These are phyloP conservation scores for Gossypium davidsonii DNA, from an alignment of 441 rosid genomes.

Conservation along the genomic window DNA sequence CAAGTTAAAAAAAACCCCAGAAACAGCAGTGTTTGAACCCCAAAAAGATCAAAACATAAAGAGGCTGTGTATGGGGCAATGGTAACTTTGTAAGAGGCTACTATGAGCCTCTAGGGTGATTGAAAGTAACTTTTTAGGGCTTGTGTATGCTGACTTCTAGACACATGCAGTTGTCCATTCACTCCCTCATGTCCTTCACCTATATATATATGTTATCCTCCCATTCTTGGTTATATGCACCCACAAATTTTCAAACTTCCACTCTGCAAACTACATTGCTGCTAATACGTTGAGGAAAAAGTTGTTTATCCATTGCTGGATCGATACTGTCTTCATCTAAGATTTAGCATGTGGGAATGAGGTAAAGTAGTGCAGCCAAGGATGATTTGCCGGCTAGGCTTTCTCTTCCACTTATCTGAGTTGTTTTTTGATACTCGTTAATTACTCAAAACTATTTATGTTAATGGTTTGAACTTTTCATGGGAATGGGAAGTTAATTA, in stretches of 20 bases:
- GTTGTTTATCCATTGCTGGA: not conserved
- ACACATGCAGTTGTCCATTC: not conserved
- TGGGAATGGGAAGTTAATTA: not conserved
- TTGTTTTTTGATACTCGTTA: not conserved
- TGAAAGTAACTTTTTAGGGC: not conserved
- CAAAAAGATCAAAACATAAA: not conserved
- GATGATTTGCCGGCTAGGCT: constrained; percentile 41
- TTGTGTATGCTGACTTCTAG: constrained; percentile 3
- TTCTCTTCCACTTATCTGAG: not conserved
- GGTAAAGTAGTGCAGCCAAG: constrained; percentile 37
- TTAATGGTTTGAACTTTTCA: not conserved
- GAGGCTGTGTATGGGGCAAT: not conserved
- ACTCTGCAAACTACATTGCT: not conserved
- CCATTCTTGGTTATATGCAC: constrained; percentile 4
- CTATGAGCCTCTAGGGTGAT: not conserved
- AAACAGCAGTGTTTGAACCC: not conserved
- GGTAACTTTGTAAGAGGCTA: not conserved
- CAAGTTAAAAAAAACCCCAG: not conserved
- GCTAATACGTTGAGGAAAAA: not conserved
- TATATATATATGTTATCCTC: not conserved
- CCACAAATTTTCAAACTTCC: not conserved
- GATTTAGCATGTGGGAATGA: constrained; percentile 33
- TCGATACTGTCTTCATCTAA: constrained; percentile 15
- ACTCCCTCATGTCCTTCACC: not conserved
- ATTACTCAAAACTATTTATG: not conserved